phyloP scores from a whole-genome alignment of 2,329 filamentous ascomycete species.

The Aspergillus terreus region DNA sequence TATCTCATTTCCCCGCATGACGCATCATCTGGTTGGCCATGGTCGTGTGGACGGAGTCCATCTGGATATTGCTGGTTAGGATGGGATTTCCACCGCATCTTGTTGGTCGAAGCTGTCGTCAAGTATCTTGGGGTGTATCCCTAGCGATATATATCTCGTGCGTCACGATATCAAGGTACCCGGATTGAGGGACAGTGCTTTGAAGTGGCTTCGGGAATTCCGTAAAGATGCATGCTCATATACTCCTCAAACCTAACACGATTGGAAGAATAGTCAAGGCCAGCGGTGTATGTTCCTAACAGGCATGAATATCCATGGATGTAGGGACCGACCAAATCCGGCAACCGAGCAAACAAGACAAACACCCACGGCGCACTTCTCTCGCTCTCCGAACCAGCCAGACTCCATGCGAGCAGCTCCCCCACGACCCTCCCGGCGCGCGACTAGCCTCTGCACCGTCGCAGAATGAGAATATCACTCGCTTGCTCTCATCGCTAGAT shows the following conservation, averaged over 20 bases:
- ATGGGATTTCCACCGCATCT: not conserved
- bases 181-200: no score
- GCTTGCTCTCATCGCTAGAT: not conserved
- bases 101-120: no score
- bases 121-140: no score
- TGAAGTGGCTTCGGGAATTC: no score
- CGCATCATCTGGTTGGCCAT: not conserved
- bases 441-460: not conserved
- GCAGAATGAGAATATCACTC: constrained; percentile 7
- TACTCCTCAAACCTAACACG: no score
- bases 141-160: no score
- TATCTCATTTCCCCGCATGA: constrained; percentile 6
- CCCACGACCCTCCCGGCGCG: not conserved
- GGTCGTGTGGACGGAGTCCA: not conserved
- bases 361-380: not conserved
- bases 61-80: not conserved
- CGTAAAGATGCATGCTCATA: no score
- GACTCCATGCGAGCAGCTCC: not conserved
- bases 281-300: no score
- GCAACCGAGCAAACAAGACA: constrained; percentile 1
- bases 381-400: not conserved
- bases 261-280: no score
- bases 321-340: no score
- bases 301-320: no score
- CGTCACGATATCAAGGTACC: no score